Evolutionary conservation across 2,329 filamentous ascomycete species (phyloP), one percentile per base, ranked within the genome.

Genomic region (Geosmithia flava): DNA sequence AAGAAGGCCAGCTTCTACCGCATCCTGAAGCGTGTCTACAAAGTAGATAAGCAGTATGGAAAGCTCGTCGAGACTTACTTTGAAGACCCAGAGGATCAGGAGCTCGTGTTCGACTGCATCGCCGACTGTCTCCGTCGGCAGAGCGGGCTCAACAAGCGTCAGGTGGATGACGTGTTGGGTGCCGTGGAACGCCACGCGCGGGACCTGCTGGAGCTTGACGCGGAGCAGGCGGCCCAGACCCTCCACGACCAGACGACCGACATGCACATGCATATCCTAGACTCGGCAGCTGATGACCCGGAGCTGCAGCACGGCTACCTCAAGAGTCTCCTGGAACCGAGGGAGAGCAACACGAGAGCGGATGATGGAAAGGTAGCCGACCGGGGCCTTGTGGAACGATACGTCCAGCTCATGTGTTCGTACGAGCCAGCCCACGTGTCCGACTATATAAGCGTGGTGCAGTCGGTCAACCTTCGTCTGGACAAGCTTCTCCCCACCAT

Each of bases 1-100:
- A 79, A 81, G 54, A 72, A 81, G 52, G 91, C 93, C 2, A 78
- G 81, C 1, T 98, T 97, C 62, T 94, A 86, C 62, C 82, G 93
- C 45, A 91, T 98, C 27, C 66, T 98, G 48, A 98, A 98, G 67
- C 83, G 87, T 15, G 84, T 88, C 10, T 95, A 94, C 63, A 84
- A 81, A 55, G 71, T 75, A 5, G 87, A 95, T 54, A 83, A 81
- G 55, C 82, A 91, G 58, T 95, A 87, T 56, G 78, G 82, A 1
- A 81, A 85, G 55, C 77, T 96, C 27, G 66, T 97, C 6, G 72
- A 85, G 55, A 81, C 82, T 0, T 95, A 89, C 59, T 87, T 98
- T 51, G 85, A 95, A 51, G 93, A 98, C 56, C 74, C 76, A 0
- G 80, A 89, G 45, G 85, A 93, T 53, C 81, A 80, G 49, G 75